phyloP scores from a whole-genome alignment of 164 flowering plant species.

The Tetrastigma voinierianum region DNA sequence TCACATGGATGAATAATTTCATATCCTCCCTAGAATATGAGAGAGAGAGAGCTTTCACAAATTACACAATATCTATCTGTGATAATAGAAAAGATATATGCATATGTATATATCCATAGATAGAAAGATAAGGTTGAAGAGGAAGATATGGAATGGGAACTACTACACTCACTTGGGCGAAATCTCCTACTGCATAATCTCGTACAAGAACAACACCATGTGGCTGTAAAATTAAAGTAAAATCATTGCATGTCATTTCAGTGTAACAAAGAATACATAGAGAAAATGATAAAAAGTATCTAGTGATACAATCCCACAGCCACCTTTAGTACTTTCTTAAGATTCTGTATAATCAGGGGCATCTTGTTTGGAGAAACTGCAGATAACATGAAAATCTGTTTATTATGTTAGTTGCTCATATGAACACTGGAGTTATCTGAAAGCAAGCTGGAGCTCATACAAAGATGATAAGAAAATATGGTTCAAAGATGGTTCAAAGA shows the following conservation, averaged over 20 bases:
- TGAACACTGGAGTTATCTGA: not conserved
- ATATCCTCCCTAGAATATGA: not conserved
- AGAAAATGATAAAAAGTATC: not conserved
- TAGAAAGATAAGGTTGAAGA: not conserved
- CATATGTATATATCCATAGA: too few species aligned
- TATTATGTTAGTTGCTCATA: constrained; percentile 10
- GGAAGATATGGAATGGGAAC: not conserved
- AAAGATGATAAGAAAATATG: not conserved
- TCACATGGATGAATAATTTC: too few species aligned
- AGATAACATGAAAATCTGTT: constrained; percentile 40
- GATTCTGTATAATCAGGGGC: constrained; percentile 28
- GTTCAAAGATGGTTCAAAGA: not conserved
- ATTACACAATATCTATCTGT: not conserved
- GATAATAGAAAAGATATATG: not conserved
- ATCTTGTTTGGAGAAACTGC: constrained; percentile 42
- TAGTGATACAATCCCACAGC: not conserved
- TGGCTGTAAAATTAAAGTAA: constrained; percentile 24
- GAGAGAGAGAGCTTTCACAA: not conserved
- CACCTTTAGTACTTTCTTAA: constrained; percentile 34
- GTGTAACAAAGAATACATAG: not conserved
- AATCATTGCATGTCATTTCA: not conserved
- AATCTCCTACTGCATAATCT: constrained; percentile 41
- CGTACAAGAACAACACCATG: constrained; percentile 32
- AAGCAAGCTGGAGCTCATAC: not conserved
- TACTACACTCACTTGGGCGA: constrained; percentile 30